Evolutionary conservation across 768 basidiomycete species (phyloP).

Genomic region (Crassisporium funariophilum): DNA sequence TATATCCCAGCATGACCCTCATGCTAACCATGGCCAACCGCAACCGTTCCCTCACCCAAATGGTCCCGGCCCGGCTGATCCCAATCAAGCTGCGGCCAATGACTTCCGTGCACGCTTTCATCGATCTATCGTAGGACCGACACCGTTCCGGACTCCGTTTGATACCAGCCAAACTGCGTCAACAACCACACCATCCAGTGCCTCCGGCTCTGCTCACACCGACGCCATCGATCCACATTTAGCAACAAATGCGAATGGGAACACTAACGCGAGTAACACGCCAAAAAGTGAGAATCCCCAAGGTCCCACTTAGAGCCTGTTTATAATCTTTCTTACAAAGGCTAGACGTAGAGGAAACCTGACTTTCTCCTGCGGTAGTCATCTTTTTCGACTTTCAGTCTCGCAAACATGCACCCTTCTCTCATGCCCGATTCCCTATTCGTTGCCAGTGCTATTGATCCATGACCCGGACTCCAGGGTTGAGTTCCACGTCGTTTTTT

Average conservation of each 20-base stretch:
- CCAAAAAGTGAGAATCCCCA: constrained; percentile 17
- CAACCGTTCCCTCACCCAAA: constrained; percentile 27
- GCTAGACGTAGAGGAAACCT: too few relatives aligned
- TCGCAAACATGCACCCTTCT: too few relatives aligned
- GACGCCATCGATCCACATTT: constrained; percentile 42
- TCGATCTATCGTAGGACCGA: constrained; percentile 57
- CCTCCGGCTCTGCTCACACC: constrained; percentile 21
- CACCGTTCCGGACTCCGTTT: constrained; percentile 50
- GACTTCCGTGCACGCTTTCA: constrained; percentile 73
- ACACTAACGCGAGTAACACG: constrained; percentile 12
- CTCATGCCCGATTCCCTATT: too few relatives aligned
- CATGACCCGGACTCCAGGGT: too few relatives aligned
- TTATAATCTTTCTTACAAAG: too few relatives aligned
- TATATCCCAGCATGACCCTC: constrained; percentile 27
- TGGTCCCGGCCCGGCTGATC: constrained; percentile 26
- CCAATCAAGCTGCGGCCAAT: constrained; percentile 32
- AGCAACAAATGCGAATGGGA: constrained; percentile 9
- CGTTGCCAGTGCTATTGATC: too few relatives aligned
- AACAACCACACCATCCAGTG: constrained; percentile 28
- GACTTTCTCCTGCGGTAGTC: too few relatives aligned
- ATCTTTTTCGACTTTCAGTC: too few relatives aligned
- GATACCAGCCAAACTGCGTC: constrained; percentile 23
- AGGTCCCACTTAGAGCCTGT: not conserved
- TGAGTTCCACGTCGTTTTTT: too few relatives aligned
- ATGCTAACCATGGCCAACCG: constrained; percentile 20